phyloP scores from a whole-genome alignment of 768 basidiomycete species.

The Russula sp. region DNA sequence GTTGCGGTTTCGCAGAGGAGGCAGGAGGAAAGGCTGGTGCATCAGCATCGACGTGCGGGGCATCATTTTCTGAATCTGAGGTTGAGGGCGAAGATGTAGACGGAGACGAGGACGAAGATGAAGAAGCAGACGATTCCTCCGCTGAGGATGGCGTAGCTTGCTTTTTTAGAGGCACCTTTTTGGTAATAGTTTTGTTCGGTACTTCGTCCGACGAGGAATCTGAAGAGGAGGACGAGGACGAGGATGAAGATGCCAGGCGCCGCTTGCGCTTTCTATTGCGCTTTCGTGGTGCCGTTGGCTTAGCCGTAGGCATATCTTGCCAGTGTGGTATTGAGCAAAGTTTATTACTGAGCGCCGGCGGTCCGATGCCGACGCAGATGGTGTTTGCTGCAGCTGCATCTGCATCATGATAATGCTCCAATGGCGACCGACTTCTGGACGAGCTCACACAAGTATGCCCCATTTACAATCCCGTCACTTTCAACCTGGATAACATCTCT shows the following conservation, averaged over 20 bases:
- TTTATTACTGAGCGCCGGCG: no score
- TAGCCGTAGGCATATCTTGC: constrained; percentile 22
- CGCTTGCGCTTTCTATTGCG: constrained; percentile 34
- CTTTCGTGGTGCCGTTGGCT: constrained; percentile 26
- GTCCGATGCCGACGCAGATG: no score
- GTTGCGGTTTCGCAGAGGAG: not conserved
- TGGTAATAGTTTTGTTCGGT: not conserved
- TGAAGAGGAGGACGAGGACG: constrained; percentile 27
- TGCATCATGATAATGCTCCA: not conserved
- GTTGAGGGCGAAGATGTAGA: constrained; percentile 22
- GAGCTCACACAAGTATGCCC: constrained; percentile 73
- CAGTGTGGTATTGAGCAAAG: not conserved
- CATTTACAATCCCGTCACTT: not conserved
- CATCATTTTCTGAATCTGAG: constrained; percentile 21
- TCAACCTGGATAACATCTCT: not conserved
- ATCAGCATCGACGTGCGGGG: not conserved
- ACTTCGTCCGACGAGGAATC: constrained; percentile 21
- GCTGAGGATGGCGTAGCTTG: constrained; percentile 3
- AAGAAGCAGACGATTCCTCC: not conserved
- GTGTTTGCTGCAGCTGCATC: no score
- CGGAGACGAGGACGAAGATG: constrained; percentile 22
- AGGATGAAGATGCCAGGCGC: constrained; percentile 28
- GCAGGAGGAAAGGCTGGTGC: constrained; percentile 1
- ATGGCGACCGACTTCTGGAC: constrained; percentile 94
- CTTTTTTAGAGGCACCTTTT: constrained; percentile 10